These are phyloP conservation scores for Populus hybrid DNA, from an alignment of 441 rosid genomes.

Conservation along the genomic window DNA sequence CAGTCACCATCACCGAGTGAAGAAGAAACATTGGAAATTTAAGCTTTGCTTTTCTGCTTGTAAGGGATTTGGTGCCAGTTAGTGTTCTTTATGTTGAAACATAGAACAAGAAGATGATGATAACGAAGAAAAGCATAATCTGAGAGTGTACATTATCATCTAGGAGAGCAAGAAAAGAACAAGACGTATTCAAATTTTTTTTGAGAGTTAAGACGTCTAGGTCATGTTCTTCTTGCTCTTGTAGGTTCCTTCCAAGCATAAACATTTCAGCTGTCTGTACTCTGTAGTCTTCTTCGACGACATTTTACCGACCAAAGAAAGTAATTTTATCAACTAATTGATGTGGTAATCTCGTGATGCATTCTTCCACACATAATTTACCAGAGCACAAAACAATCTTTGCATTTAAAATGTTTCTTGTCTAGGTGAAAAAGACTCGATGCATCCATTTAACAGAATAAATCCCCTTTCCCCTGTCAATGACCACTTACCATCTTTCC, in stretches of 20 bases:
- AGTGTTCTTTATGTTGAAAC: slow-evolving; percentile 20
- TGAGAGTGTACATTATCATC: slow-evolving; percentile 37
- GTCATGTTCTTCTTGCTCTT: slow-evolving; percentile 30
- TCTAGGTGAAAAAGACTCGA: too few relatives aligned
- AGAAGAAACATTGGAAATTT: slow-evolving; percentile 15
- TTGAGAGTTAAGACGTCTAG: slow-evolving; percentile 24
- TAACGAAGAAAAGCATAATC: slow-evolving; percentile 14
- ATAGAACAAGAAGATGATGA: slow-evolving; percentile 24
- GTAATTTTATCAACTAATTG: background rate
- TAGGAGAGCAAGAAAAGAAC: slow-evolving; percentile 31
- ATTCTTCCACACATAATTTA: background rate
- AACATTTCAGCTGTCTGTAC: slow-evolving; percentile 4
- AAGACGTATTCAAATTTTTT: slow-evolving; percentile 38
- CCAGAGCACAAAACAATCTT: too few relatives aligned
- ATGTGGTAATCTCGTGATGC: background rate
- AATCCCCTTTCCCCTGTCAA: too few relatives aligned
- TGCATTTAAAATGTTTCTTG: too few relatives aligned
- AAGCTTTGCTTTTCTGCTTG: slow-evolving; percentile 1
- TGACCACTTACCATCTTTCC: too few relatives aligned
- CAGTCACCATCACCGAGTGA: background rate
- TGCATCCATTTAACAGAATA: too few relatives aligned
- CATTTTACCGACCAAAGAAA: slow-evolving; percentile 10
- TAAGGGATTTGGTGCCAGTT: slow-evolving; percentile 15
- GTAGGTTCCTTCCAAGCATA: slow-evolving; percentile 5
- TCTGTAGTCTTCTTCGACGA: slow-evolving; percentile 17